Conservation (phyloP, 768 basidiomycete species). For the Termitomyces eurrhizus region DNA sequence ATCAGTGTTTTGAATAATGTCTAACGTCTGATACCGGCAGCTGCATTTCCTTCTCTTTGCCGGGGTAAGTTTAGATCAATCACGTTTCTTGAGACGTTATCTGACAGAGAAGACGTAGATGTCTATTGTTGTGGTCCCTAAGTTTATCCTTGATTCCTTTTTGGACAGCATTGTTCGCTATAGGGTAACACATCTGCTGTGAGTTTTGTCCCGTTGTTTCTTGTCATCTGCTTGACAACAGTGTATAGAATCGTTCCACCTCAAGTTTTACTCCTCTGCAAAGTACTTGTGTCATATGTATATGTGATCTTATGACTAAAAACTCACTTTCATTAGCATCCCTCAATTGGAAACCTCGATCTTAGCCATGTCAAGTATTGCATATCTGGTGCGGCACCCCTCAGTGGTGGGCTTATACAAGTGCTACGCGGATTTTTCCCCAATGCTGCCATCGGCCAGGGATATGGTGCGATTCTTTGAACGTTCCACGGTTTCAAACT, state of each 20-base stretch:
- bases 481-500: not conserved
- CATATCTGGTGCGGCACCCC: slow-evolving; percentile 60
- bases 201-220: slow-evolving; percentile 15
- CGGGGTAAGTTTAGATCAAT: slow-evolving; percentile 34
- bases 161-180: slow-evolving; percentile 52
- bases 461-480: slow-evolving; percentile 40
- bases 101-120: slow-evolving; percentile 28
- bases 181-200: slow-evolving; percentile 55
- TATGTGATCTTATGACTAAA: slow-evolving; percentile 4
- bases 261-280: slow-evolving; percentile 62
- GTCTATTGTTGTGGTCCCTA: slow-evolving; percentile 58
- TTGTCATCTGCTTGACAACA: not conserved
- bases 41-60: slow-evolving; percentile 51
- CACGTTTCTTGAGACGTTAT: not conserved
- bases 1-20: not conserved
- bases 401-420: slow-evolving; percentile 52
- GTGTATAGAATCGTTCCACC: slow-evolving; percentile 56
- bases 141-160: slow-evolving; percentile 55
- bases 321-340: slow-evolving; percentile 34
- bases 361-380: slow-evolving; percentile 49
- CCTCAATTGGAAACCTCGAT: slow-evolving; percentile 44
- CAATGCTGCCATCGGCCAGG: slow-evolving; percentile 61
- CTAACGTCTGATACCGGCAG: slow-evolving; percentile 22
- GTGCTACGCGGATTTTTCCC: slow-evolving; percentile 45
- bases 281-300: slow-evolving; percentile 32